Conservation (phyloP, 2,329 filamentous ascomycete species). For the Aspergillus pseudotamarii region DNA sequence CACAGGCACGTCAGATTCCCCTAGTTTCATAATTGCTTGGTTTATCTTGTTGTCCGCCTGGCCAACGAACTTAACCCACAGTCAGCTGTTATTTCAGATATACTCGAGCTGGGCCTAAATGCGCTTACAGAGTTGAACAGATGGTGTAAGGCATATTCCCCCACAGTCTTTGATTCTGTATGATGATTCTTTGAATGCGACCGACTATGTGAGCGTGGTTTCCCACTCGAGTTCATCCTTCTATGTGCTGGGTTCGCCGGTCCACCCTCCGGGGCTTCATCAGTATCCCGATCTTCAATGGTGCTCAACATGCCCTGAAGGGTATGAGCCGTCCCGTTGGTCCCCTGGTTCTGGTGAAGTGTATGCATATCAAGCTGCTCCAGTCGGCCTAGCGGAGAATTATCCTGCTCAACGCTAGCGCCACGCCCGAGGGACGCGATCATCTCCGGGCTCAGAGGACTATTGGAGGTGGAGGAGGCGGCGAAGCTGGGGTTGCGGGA, state of each 20-base stretch:
- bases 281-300: conserved; percentile 42
- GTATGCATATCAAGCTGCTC: conserved; percentile 37
- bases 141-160: conserved; percentile 95
- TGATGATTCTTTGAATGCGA: conserved; percentile 72
- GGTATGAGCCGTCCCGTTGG: conserved; percentile 41
- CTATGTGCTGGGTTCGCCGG: conserved; percentile 35
- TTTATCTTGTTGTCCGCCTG: conserved; percentile 97
- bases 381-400: conserved; percentile 27
- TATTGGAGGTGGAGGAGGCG: conserved; percentile 69
- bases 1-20: conserved; percentile 79
- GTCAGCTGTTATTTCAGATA: conserved; percentile 33
- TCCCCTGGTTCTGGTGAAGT: conserved; percentile 37
- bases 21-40: conserved; percentile 77
- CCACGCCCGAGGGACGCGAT: conserved; percentile 69
- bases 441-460: conserved; percentile 84
- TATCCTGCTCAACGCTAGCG: conserved; percentile 55
- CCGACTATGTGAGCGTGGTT: conserved; percentile 70
- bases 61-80: conserved; percentile 71
- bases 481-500: conserved; percentile 78
- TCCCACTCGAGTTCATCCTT: conserved; percentile 62
- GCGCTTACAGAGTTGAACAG: conserved; percentile 81
- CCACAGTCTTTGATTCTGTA: conserved; percentile 87
- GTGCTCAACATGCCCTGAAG: conserved; percentile 36
- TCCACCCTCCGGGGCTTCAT: conserved; percentile 28
- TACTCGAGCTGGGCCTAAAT: not conserved